These are phyloP conservation scores for Aureobasidium sp. DNA, from an alignment of 2,329 filamentous ascomycete genomes.

Conservation along the genomic window DNA sequence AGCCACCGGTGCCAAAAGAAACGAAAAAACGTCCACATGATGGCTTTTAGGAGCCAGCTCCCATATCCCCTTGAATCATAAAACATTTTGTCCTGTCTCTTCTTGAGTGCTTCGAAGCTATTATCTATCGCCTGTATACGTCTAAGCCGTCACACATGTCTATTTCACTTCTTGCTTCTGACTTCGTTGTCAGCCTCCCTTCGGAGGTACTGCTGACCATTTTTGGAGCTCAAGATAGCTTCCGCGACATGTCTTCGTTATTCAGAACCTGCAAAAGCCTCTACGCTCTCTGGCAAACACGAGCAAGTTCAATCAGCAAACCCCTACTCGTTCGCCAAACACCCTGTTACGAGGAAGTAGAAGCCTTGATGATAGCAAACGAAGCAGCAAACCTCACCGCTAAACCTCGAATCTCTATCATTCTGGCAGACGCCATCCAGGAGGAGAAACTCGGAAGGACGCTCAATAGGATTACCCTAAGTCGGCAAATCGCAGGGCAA, in stretches of 20 bases:
- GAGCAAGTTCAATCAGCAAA: not conserved
- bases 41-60: not conserved
- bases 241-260: not conserved
- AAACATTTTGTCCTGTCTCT: not conserved
- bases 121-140: not conserved
- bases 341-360: not conserved
- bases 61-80: not conserved
- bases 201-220: constrained; percentile 3
- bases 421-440: not conserved
- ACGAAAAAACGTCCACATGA: constrained; percentile 8
- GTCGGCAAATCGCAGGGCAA: not conserved
- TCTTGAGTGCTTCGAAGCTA: not conserved
- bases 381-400: not conserved
- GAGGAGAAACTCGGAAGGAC: not conserved
- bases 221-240: constrained; percentile 11
- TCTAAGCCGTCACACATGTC: not conserved
- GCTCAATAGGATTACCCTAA: not conserved
- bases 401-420: not conserved
- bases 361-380: not conserved
- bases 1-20: not conserved
- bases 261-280: constrained; percentile 2
- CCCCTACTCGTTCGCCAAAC: not conserved
- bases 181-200: not conserved
- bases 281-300: constrained; percentile 1
- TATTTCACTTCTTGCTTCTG: not conserved